These are phyloP conservation scores for Pseudopyricularia cyperi DNA, from an alignment of 2,329 filamentous ascomycete genomes.

Conservation along the genomic window DNA sequence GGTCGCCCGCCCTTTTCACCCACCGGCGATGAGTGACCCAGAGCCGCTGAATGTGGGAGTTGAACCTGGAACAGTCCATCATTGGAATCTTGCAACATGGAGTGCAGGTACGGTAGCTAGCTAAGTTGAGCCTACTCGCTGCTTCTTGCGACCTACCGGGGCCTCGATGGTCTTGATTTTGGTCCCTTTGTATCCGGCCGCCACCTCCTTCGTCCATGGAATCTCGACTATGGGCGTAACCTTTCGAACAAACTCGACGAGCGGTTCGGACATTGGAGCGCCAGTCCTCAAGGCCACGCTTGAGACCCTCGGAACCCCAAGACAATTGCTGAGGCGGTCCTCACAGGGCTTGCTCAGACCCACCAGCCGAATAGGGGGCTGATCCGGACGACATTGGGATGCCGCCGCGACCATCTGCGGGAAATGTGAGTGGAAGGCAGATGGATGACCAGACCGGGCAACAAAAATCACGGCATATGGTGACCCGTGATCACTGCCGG, in stretches of 20 bases:
- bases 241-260: slow-evolving; percentile 42
- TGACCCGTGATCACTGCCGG: not conserved
- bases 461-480: slow-evolving; percentile 44
- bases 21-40: not conserved
- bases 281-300: slow-evolving; percentile 45
- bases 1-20: no score
- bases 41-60: not conserved
- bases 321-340: slow-evolving; percentile 37
- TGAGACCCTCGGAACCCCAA: slow-evolving; percentile 52
- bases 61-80: no score
- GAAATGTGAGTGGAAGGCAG: slow-evolving; percentile 45
- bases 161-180: slow-evolving; percentile 33
- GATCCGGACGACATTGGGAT: slow-evolving; percentile 24
- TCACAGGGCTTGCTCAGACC: slow-evolving; percentile 49
- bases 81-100: not conserved
- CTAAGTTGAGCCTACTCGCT: slow-evolving; percentile 4
- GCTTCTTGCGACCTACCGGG: slow-evolving; percentile 22
- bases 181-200: slow-evolving; percentile 23
- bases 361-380: slow-evolving; percentile 40
- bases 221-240: slow-evolving; percentile 38
- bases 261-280: slow-evolving; percentile 41
- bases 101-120: not conserved
- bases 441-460: slow-evolving; percentile 40
- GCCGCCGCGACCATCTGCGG: slow-evolving; percentile 33
- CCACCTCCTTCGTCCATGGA: slow-evolving; percentile 40